These are phyloP conservation scores for Symbiodinium natans DNA, from an alignment of 73 alveolate genomes.

Conservation along the genomic window DNA sequence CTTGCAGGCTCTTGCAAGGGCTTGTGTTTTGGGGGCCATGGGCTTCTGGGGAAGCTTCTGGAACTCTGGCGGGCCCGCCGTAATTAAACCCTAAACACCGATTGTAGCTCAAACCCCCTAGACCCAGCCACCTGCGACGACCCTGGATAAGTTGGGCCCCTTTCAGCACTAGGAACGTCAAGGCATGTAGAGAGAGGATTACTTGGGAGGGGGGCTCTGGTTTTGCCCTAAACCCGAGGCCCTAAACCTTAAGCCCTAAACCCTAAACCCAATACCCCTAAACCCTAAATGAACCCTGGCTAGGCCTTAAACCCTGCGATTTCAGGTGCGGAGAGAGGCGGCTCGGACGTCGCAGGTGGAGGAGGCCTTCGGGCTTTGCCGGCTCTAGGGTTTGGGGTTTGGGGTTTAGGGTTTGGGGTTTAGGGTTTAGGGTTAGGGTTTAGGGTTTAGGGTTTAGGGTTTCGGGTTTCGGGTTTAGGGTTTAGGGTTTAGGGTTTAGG, in stretches of 20 bases:
- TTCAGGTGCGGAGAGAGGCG: neutral
- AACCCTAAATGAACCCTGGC: neutral
- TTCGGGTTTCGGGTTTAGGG: neutral
- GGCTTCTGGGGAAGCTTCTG: no score
- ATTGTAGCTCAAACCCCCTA: no score
- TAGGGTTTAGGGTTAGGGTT: neutral
- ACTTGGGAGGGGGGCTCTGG: neutral
- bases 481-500: neutral
- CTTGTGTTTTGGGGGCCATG: no score
- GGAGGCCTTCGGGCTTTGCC: neutral
- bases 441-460: neutral
- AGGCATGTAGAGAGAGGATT: neutral
- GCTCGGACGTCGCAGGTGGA: neutral
- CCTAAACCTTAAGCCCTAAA: neutral
- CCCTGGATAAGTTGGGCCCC: no score
- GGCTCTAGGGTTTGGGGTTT: neutral
- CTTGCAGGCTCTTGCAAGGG: no score
- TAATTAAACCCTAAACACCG: no score
- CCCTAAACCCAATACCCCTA: neutral
- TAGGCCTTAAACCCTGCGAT: neutral
- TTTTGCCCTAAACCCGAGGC: neutral
- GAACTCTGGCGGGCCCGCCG: no score
- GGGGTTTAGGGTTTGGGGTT: neutral
- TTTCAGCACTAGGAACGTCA: neutral
- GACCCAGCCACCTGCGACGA: no score